These are phyloP conservation scores for Penicillium alfredii DNA, from an alignment of 495 filamentous ascomycete species.

Conservation along the genomic window DNA sequence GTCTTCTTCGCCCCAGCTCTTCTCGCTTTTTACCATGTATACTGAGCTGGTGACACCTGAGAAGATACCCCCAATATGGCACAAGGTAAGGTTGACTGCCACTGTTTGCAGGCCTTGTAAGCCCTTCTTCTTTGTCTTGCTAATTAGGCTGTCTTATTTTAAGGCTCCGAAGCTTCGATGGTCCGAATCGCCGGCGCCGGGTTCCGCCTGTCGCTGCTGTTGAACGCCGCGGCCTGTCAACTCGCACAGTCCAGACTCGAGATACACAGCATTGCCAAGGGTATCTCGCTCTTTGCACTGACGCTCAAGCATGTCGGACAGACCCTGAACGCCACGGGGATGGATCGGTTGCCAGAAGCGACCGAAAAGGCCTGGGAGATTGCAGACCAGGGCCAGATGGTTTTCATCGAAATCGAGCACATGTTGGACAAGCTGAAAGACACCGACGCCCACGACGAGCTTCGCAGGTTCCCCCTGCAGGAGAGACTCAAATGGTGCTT, in stretches of 20 bases:
- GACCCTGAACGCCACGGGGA: conserved; percentile 24
- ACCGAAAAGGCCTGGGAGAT: conserved; percentile 39
- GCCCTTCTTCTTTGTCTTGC: background rate
- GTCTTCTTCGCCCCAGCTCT: conserved; percentile 1
- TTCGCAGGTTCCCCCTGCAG: conserved; percentile 27
- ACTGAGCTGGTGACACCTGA: no score
- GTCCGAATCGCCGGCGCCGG: conserved; percentile 36
- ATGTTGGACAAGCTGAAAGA: conserved; percentile 39
- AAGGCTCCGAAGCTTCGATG: conserved; percentile 25
- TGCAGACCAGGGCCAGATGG: conserved; percentile 31
- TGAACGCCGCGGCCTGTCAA: conserved; percentile 40
- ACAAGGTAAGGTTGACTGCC: conserved; percentile 10
- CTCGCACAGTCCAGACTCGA: conserved; percentile 39
- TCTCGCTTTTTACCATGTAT: no score
- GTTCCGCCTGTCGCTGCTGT: conserved; percentile 38
- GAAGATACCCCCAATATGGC: no score
- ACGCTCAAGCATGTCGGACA: conserved; percentile 38
- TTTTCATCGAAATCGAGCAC: conserved; percentile 41
- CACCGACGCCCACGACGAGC: conserved; percentile 26
- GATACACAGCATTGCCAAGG: conserved; percentile 43
- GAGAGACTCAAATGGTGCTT: conserved; percentile 42
- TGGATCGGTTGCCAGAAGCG: conserved; percentile 25
- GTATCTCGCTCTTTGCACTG: conserved; percentile 39
- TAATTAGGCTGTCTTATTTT: background rate
- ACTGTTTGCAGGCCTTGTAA: no score